Conservation (phyloP, 192 early-diverging fungal species). For the Mortierella hygrophila region DNA sequence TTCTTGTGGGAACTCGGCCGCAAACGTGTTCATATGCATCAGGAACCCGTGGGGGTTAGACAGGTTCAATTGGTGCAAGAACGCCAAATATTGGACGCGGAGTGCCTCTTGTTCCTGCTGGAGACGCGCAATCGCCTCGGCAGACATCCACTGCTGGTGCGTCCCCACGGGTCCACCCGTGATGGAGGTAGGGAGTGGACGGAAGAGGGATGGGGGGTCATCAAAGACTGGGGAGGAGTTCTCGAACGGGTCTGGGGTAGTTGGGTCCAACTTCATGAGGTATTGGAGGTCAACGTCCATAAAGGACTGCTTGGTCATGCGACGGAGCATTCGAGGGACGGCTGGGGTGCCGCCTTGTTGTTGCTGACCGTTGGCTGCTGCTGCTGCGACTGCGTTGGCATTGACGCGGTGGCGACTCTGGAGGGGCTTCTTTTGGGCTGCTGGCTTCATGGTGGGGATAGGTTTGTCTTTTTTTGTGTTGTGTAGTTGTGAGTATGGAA, state of each 20-base stretch:
- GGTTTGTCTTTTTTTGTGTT: not conserved
- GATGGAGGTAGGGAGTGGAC: conserved; percentile 27
- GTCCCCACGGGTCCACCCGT: conserved; percentile 7
- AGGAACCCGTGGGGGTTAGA: conserved; percentile 41
- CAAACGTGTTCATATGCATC: conserved; percentile 54
- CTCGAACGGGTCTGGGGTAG: conserved; percentile 47
- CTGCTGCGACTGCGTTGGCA: not conserved
- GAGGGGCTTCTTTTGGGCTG: conserved; percentile 40
- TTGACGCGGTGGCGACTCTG: conserved; percentile 40
- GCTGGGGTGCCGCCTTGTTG: not conserved
- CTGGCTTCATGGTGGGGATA: not conserved
- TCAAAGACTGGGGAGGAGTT: conserved; percentile 50
- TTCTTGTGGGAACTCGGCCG: conserved; percentile 44
- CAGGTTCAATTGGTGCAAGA: conserved; percentile 41
- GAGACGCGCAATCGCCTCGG: conserved; percentile 27
- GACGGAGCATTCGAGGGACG: conserved; percentile 47
- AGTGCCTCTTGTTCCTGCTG: conserved; percentile 54
- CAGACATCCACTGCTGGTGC: conserved; percentile 36
- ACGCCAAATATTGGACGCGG: conserved; percentile 46
- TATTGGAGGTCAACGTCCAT: conserved; percentile 55
- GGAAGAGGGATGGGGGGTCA: conserved; percentile 52
- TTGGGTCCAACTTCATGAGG: conserved; percentile 43
- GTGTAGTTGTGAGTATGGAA: not conserved
- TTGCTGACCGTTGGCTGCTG: conserved; percentile 5
- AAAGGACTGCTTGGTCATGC: conserved; percentile 53